Conservation (phyloP, 2,329 filamentous ascomycete genomes). For the Colletotrichum abscissum region DNA sequence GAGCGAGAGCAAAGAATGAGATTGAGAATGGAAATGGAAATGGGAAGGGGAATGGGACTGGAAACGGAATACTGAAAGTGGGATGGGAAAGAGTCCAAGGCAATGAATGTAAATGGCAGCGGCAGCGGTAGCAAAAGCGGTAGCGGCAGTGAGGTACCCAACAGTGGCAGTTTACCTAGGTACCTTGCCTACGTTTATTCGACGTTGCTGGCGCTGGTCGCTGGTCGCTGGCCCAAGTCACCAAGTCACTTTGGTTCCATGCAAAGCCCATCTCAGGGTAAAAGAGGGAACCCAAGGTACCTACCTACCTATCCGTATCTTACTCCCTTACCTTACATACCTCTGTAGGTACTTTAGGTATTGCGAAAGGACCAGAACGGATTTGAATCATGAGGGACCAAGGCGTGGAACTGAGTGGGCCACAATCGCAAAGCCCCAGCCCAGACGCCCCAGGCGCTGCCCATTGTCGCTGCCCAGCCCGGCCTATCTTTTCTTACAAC, state of each 20-base stretch:
- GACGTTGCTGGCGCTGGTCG: neutral
- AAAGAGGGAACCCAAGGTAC: neutral
- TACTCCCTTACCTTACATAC: too few species aligned
- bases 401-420: slow-evolving; percentile 2
- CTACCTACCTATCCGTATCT: too few species aligned
- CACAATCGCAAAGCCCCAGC: slow-evolving; percentile 7
- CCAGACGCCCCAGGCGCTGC: neutral
- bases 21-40: neutral
- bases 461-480: neutral
- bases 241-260: too few species aligned
- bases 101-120: neutral
- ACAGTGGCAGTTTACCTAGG: too few species aligned
- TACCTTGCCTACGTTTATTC: neutral
- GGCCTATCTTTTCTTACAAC: neutral
- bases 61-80: neutral
- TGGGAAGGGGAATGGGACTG: neutral
- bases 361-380: neutral
- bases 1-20: neutral
- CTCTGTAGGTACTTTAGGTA: too few species aligned
- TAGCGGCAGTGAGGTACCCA: too few species aligned
- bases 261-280: neutral
- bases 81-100: slow-evolving; percentile 21
- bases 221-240: neutral
- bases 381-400: slow-evolving; percentile 6
- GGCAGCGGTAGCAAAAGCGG: neutral